Percentiles rank a stretch among this genome's conserved stretches.
Conservation (phyloP, 805 yeast genomes). For the Saccharomycopsis capsularis region DNA sequence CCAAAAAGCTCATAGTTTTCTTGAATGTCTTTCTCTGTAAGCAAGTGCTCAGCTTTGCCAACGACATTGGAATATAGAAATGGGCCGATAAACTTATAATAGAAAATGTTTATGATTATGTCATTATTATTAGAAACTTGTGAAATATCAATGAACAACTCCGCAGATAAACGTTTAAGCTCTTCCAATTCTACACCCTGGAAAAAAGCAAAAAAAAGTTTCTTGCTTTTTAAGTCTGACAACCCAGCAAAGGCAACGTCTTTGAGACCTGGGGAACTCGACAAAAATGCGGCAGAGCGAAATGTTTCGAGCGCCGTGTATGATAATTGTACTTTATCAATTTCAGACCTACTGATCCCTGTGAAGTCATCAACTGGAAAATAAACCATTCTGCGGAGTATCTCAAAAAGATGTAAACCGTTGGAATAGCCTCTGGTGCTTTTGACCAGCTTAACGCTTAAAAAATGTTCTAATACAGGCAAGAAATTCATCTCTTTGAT, state of each 20-base stretch:
- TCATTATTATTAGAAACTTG: background rate
- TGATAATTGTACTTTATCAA: no score
- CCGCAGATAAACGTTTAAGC: background rate
- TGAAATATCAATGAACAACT: background rate
- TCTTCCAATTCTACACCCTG: background rate
- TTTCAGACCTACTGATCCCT: background rate
- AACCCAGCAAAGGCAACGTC: background rate
- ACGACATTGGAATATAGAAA: background rate
- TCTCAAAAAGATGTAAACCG: slow-evolving; percentile 2
- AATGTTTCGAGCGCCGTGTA: background rate
- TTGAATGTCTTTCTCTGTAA: background rate
- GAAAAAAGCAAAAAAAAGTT: background rate
- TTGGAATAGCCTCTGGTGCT: background rate
- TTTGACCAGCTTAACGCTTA: background rate
- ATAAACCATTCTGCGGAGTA: slow-evolving; percentile 25
- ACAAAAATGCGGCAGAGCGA: background rate
- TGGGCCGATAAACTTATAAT: slow-evolving; percentile 8
- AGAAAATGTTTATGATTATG: background rate
- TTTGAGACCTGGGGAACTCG: slow-evolving; percentile 1
- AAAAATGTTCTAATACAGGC: slow-evolving; percentile 16
- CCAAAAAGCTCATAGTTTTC: background rate
- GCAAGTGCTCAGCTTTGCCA: slow-evolving; percentile 7
- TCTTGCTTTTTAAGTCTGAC: background rate
- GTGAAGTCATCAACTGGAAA: slow-evolving; percentile 35
- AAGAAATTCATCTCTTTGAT: slow-evolving; percentile 28